Evolutionary conservation across 345 rosid genomes (phyloP).

Genomic region (Boechera retrofracta): DNA sequence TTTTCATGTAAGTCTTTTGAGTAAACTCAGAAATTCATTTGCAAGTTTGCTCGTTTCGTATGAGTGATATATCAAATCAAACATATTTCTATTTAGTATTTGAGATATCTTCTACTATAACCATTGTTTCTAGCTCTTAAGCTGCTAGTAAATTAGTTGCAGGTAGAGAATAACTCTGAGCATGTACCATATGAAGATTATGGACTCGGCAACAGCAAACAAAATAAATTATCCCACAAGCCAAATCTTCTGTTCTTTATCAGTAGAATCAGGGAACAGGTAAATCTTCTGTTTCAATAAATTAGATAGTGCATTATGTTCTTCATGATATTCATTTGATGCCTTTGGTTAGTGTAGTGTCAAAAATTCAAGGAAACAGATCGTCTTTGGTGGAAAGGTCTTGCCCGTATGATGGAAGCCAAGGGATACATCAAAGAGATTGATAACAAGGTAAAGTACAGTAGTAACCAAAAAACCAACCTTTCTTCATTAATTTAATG

Average conservation of each 20-base stretch:
- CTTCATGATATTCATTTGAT: slow-evolving; percentile 34
- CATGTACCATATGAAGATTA: slow-evolving; percentile 54
- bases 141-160: slow-evolving; percentile 25
- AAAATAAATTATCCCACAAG: slow-evolving; percentile 46
- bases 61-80: neutral
- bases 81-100: neutral
- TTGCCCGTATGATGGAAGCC: slow-evolving; percentile 78
- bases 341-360: slow-evolving; percentile 53
- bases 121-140: slow-evolving; percentile 12
- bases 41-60: neutral
- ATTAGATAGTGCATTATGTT: slow-evolving; percentile 20
- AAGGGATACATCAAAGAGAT: slow-evolving; percentile 75
- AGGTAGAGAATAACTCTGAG: slow-evolving; percentile 43
- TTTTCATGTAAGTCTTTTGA: slow-evolving; percentile 50
- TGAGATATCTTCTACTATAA: neutral
- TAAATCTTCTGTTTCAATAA: slow-evolving; percentile 31
- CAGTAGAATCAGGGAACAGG: slow-evolving; percentile 76
- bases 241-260: slow-evolving; percentile 65
- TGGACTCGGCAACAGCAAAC: slow-evolving; percentile 39
- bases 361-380: slow-evolving; percentile 59
- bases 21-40: neutral
- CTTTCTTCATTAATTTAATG: slow-evolving; percentile 9
- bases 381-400: slow-evolving; percentile 86
- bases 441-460: slow-evolving; percentile 57
- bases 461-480: neutral